Evolutionary conservation across 108 stramenopile species (phyloP), one percentile per base, ranked within the genome.

Genomic region (Discostella stelligeroides): DNA sequence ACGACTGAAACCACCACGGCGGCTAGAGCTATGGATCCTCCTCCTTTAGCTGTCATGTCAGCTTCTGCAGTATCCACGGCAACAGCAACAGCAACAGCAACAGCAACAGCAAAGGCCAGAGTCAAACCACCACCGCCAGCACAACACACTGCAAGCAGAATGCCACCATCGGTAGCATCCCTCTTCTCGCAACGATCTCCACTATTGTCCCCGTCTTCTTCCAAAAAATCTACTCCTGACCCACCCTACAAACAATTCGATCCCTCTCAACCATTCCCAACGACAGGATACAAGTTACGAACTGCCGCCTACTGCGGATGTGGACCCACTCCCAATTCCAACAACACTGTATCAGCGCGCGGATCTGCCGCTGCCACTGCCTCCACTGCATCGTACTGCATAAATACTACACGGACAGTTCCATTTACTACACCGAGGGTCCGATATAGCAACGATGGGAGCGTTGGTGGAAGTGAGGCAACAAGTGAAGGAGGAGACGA

Each of bases 231-330:
- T 38, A 27, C 28, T 13, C 48, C 18, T 39, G 38, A 23, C 23
- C 54, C 30, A 39, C n/a, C 42, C 5, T 7, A n/a, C 11, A 48
- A 20, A 64, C 23, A n/a, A 12, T 76, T 63, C 34, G 45, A 76
- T 63, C 76, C 69, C 2, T 50, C 59, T 0, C 38, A 49, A 34
- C 68, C 76, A 10, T 70, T 64, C 24, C 69, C 69, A 15, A 27
- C 48, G 14, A 23, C 37, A 14, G 76, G 66, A 7, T 68, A 63
- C 18, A 48, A 57, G 29, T 48, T 77, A 15, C 69, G 68, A 37
- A 66, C 76, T 8, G 69, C 68, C 29, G 76, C 76, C 17, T 66
- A 77, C 49, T 64, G 63, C 23, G 69, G 76, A 5, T 77, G 76
- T 43, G 76, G 76, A 0, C 76, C 76, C 12, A 77, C 74, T 45